Conservation (phyloP, 371 early-diverging fungal genomes). For the Amoeboaphelidium protococcarum region DNA sequence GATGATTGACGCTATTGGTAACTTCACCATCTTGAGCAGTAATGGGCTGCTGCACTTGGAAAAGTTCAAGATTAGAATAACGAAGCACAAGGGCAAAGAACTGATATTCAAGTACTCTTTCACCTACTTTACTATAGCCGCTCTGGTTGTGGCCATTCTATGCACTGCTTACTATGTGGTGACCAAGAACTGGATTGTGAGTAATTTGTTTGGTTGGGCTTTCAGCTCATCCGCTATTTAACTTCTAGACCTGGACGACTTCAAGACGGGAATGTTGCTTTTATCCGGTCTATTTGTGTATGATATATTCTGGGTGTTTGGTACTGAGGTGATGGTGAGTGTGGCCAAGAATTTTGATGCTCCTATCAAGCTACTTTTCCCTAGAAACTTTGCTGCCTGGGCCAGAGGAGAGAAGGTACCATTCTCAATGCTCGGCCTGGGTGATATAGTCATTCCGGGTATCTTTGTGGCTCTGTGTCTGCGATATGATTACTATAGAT, state of each 20-base stretch:
- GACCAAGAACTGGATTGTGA: slow-evolving; percentile 73
- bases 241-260: slow-evolving; percentile 67
- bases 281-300: slow-evolving; percentile 76
- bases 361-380: slow-evolving; percentile 85
- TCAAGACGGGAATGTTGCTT: slow-evolving; percentile 78
- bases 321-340: slow-evolving; percentile 91
- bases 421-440: slow-evolving; percentile 88
- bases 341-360: slow-evolving; percentile 90
- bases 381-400: slow-evolving; percentile 37
- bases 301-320: slow-evolving; percentile 97
- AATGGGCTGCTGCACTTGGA: slow-evolving; percentile 5
- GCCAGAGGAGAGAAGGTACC: slow-evolving; percentile 2
- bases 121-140: slow-evolving; percentile 33
- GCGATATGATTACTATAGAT: slow-evolving; percentile 46
- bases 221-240: slow-evolving; percentile 63
- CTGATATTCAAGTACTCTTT: slow-evolving; percentile 33
- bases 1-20: slow-evolving; percentile 22
- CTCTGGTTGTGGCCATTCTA: slow-evolving; percentile 23
- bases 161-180: slow-evolving; percentile 46
- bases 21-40: slow-evolving; percentile 9
- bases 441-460: slow-evolving; percentile 93
- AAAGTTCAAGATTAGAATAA: slow-evolving; percentile 35
- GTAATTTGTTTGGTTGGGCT: slow-evolving; percentile 64
- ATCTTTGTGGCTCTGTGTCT: slow-evolving; percentile 74
- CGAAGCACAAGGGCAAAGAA: slow-evolving; percentile 41